Conservation (phyloP, 2,329 filamentous ascomycete genomes). For the Aspergillus sp. region DNA sequence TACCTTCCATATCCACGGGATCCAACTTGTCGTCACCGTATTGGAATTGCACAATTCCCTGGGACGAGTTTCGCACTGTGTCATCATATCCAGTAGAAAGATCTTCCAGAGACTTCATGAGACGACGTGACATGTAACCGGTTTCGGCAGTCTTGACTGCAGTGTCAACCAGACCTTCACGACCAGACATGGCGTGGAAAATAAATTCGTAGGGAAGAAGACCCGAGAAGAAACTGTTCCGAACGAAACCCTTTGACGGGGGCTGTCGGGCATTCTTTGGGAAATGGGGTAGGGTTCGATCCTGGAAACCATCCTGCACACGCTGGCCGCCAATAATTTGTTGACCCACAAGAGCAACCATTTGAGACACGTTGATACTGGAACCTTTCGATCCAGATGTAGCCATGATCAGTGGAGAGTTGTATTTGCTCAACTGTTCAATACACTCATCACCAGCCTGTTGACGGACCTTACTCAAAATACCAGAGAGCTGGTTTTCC, state of each 20-base stretch:
- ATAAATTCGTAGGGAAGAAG: conserved; percentile 89
- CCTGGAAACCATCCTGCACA: conserved; percentile 94
- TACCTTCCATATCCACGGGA: conserved; percentile 96
- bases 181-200: conserved; percentile 96
- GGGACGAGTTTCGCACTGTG: conserved; percentile 87
- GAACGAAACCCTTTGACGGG: conserved; percentile 94
- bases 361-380: conserved; percentile 97
- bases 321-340: conserved; percentile 94
- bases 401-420: conserved; percentile 94
- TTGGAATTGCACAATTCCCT: conserved; percentile 91
- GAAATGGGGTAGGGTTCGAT: conserved; percentile 91
- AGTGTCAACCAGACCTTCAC: conserved; percentile 97
- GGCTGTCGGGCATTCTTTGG: conserved; percentile 88
- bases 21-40: conserved; percentile 96
- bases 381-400: conserved; percentile 96
- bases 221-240: conserved; percentile 95
- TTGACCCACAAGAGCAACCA: conserved; percentile 96
- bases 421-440: conserved; percentile 82
- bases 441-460: conserved; percentile 91
- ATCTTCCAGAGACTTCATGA: conserved; percentile 98
- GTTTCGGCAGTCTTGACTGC: conserved; percentile 99
- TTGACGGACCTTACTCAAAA: conserved; percentile 87
- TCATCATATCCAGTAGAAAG: conserved; percentile 90
- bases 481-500: conserved; percentile 86
- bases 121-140: conserved; percentile 94